Evolutionary conservation across 2,329 filamentous ascomycete genomes (phyloP), one percentile per base, ranked within the genome.

Genomic region (Emericellopsis cladophorae): DNA sequence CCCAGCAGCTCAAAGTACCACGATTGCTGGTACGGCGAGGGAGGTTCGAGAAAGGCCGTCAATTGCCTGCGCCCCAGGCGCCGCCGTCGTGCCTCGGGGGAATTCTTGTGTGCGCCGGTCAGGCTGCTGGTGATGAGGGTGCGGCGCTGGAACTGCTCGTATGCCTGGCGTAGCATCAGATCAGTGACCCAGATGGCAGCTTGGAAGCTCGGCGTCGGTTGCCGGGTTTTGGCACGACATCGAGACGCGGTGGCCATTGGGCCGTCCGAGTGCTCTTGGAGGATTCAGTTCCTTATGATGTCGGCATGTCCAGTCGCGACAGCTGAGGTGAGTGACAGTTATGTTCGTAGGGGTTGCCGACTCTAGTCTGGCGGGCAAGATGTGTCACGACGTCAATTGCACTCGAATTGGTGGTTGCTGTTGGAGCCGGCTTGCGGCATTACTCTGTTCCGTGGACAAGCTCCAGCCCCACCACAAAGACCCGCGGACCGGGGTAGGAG

Each of bases 1-100:
- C 64, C 53, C 1, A 65, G 54, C 21, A 64, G 58, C 11, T 65
- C 58, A 36, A 73, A 60, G 0, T 64, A 61, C 73, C 72, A 76
- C 7, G 60, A 51, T 2, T 65, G 60, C 14, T 61, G 54, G 15
- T 56, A 57, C 7, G 57, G 49, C 4, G 52, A 50, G 18, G 63
- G 53, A 8, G 59, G 51, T 22, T 67, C 61, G 41, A 68, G 58
- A 43, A 73, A 54, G 40, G 65, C 71, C 16, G 67, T 70, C 63
- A 77, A 73, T 40, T 65, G 66, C 42, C 74, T 66, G 51, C 65
- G 74, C 31, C 71, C 70, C 16, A 68, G 49, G 9, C 32, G 40
- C 7, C 73, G 65, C 24, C 68, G 70, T 24, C 70, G 66, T 50
- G 63, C 67, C 55, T 78, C 74, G 46, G 78, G 59, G 1, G 73